Evolutionary conservation across 331 rosid species (phyloP), one percentile per base, ranked within the genome.

Genomic region (Spiraea crenata): DNA sequence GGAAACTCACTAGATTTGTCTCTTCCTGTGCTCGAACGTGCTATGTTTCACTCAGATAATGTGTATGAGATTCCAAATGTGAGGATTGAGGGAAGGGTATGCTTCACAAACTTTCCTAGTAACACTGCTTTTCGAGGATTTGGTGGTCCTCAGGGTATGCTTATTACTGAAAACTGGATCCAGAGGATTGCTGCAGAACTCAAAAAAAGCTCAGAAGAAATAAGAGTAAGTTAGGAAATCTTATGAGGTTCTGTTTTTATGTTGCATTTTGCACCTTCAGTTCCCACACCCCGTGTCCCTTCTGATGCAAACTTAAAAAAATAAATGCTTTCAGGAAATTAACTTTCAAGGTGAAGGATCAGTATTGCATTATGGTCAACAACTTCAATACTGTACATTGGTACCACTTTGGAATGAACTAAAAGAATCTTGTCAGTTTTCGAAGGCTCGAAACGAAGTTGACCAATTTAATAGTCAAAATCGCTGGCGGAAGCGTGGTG

Each of bases 81-180:
- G 85, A 89, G 92, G 81, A 78, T 93, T 65, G 46, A 37, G 44
- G 99, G 99, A 74, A 86, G 80, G 81, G 96, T 77, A 66, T 93
- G 99, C 82, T 89, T 86, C 84, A 93, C 99, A 45, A 89, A 93
- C 78, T 73, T 86, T 54, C 91, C 99, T 49, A 85, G 95, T 76
- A 82, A 93, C 85, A 93, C 99, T 79, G 97, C 99, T 75, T 93
- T 93, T 81, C 88, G 95, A 72, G 99, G 99, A 66, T 93, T 91
- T 82, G 99, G 99, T 79, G 95, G 97, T 67, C 99, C 97, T 74
- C 97, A 93, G 87, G 99, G 99, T 74, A 86, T 93, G 97, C 82
- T 93, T 65, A 87, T 93, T 82, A 41, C 95, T 52, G 99, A 93
- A 86, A 89, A 91, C 67, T 91, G 99, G 99, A 91, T 91, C 61